phyloP scores from a whole-genome alignment of 2,329 filamentous ascomycete species.

The Neofusicoccum ribis region DNA sequence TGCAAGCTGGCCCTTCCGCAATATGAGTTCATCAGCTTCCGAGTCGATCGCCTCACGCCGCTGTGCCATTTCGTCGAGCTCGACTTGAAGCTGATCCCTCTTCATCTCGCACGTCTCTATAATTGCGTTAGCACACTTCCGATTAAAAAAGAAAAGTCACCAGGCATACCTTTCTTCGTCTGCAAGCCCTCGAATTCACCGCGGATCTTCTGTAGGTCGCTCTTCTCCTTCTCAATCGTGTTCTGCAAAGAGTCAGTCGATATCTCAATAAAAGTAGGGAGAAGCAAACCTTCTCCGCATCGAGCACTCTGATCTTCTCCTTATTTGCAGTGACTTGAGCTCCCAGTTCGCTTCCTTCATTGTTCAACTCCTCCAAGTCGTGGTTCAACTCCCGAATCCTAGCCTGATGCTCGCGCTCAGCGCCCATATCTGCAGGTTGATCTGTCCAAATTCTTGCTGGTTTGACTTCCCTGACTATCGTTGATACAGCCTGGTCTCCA shows the following conservation, averaged over 20 bases:
- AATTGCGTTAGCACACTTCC: not conserved
- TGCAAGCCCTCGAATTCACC: constrained; percentile 68
- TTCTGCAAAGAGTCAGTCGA: not conserved
- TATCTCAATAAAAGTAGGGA: not conserved
- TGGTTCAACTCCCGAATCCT: constrained; percentile 47
- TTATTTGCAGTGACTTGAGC: constrained; percentile 32
- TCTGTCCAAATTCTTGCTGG: constrained; percentile 72
- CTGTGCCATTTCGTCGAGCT: not conserved
- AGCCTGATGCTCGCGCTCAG: constrained; percentile 61
- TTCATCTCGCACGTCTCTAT: constrained; percentile 13
- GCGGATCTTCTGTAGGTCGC: constrained; percentile 63
- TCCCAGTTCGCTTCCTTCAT: constrained; percentile 46
- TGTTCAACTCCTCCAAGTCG: constrained; percentile 41
- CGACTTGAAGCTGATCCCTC: constrained; percentile 20
- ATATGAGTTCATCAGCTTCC: constrained; percentile 26
- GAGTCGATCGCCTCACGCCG: constrained; percentile 3
- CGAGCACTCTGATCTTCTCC: constrained; percentile 25
- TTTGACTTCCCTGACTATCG: constrained; percentile 61
- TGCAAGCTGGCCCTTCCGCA: constrained; percentile 33
- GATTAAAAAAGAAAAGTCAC: constrained; percentile 18
- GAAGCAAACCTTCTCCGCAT: constrained; percentile 26
- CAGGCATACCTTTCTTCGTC: constrained; percentile 64
- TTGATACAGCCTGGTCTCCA: constrained; percentile 75
- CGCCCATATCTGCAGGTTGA: constrained; percentile 68
- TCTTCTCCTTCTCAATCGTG: constrained; percentile 62